A percentile compares a stretch with the other conserved stretches of the same genome.
Evolutionary conservation across 73 alveolate genomes (phyloP).

Genomic region (Paramecium sonneborni): DNA sequence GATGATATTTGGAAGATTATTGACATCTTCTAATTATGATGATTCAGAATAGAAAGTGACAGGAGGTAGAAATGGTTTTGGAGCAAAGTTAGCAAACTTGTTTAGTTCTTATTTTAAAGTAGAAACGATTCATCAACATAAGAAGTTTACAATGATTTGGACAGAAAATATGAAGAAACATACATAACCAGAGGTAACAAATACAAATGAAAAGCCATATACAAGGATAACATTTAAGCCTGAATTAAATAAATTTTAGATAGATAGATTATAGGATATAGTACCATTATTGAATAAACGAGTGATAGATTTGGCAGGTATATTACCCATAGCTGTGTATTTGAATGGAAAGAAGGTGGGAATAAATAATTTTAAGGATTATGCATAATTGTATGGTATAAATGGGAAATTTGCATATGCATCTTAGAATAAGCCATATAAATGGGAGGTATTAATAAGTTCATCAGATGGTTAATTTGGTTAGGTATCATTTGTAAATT

Average conservation of each 20-base stretch:
- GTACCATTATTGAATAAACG: constrained; percentile 96
- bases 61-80: constrained; percentile 99
- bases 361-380: constrained; percentile 84
- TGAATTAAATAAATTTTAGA: constrained; percentile 95
- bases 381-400: constrained; percentile 88
- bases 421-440: constrained; percentile 73
- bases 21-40: constrained; percentile 97
- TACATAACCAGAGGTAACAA: constrained; percentile 76
- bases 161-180: constrained; percentile 82
- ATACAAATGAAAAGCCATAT: constrained; percentile 81
- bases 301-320: constrained; percentile 99
- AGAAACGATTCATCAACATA: constrained; percentile 93
- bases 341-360: constrained; percentile 89
- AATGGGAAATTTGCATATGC: constrained; percentile 22
- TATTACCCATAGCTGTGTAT: constrained; percentile 79
- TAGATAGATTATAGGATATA: constrained; percentile 91
- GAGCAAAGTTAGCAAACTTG: constrained; percentile 99
- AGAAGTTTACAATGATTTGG: constrained; percentile 78
- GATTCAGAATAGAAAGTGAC: constrained; percentile 95
- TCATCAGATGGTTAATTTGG: constrained; percentile 91
- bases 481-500: constrained; percentile 93
- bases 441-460: constrained; percentile 97
- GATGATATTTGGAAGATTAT: constrained; percentile 97
- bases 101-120: constrained; percentile 93
- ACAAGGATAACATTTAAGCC: constrained; percentile 96